These are phyloP conservation scores for Juglanconis juglandina DNA, from an alignment of 2,329 filamentous ascomycete genomes.

Conservation along the genomic window DNA sequence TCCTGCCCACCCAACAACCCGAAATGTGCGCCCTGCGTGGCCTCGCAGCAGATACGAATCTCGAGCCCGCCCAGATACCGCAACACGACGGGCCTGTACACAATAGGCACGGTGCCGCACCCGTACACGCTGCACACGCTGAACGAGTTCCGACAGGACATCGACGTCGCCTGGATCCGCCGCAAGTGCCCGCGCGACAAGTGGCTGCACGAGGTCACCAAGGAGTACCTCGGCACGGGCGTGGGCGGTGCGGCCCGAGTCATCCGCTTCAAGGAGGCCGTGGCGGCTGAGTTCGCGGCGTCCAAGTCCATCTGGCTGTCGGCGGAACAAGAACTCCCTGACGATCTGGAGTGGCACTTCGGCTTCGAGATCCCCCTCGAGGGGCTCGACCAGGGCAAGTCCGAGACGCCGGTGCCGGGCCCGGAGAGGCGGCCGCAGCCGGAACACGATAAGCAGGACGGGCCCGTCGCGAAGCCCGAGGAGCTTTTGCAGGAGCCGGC, in stretches of 20 bases:
- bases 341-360: constrained; percentile 84
- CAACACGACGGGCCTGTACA: constrained; percentile 71
- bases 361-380: constrained; percentile 74
- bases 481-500: constrained; percentile 53
- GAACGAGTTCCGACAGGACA: constrained; percentile 55
- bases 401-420: constrained; percentile 55
- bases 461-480: constrained; percentile 48
- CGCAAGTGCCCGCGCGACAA: constrained; percentile 68
- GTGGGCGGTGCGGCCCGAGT: constrained; percentile 64
- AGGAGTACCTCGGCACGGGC: constrained; percentile 61
- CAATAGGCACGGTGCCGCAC: constrained; percentile 84
- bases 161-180: constrained; percentile 64
- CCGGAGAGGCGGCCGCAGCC: constrained; percentile 54
- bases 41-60: constrained; percentile 62
- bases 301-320: constrained; percentile 76
- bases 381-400: constrained; percentile 49
- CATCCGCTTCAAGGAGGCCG: constrained; percentile 73
- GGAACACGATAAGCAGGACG: constrained; percentile 44
- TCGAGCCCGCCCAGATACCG: constrained; percentile 64
- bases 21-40: constrained; percentile 71
- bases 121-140: constrained; percentile 79
- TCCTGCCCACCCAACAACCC: constrained; percentile 81
- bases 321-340: constrained; percentile 60
- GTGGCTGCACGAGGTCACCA: constrained; percentile 73
- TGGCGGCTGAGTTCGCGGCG: constrained; percentile 65